Percentiles rank a stretch among this genome's conserved stretches.
phyloP scores from a whole-genome alignment of 371 early-diverging fungal species.

The Apophysomyces trapeziformis region DNA sequence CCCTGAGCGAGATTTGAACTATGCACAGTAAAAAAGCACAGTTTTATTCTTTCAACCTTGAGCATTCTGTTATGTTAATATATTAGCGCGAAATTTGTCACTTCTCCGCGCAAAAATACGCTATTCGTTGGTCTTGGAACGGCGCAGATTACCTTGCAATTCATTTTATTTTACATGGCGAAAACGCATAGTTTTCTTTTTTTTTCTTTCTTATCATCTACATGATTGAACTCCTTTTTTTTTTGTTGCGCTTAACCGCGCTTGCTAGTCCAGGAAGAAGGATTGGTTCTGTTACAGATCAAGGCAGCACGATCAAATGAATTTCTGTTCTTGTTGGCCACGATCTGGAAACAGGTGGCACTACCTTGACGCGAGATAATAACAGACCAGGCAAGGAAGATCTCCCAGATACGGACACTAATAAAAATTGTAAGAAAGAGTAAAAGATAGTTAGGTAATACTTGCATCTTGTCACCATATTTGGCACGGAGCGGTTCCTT shows the following conservation, averaged over 20 bases:
- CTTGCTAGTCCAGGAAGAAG: conserved; percentile 40
- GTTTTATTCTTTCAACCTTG: too few species aligned
- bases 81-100: too few species aligned
- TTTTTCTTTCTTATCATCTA: not conserved
- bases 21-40: too few species aligned
- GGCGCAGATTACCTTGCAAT: not conserved
- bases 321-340: conserved; percentile 96
- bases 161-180: not conserved
- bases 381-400: conserved; percentile 96
- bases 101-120: too few species aligned
- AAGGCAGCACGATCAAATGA: conserved; percentile 81
- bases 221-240: not conserved
- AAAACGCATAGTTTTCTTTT: not conserved
- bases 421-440: not conserved
- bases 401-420: conserved; percentile 82
- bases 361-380: conserved; percentile 94
- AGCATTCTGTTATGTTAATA: too few species aligned
- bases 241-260: conserved; percentile 10
- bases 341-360: conserved; percentile 95
- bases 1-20: too few species aligned
- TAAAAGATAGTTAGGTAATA: conserved; percentile 15
- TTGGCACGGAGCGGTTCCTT: conserved; percentile 78
- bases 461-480: conserved; percentile 87
- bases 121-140: too few species aligned
- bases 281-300: conserved; percentile 56